These are phyloP conservation scores for Liquidambar formosana DNA, from an alignment of 164 flowering plant species.

Conservation along the genomic window DNA sequence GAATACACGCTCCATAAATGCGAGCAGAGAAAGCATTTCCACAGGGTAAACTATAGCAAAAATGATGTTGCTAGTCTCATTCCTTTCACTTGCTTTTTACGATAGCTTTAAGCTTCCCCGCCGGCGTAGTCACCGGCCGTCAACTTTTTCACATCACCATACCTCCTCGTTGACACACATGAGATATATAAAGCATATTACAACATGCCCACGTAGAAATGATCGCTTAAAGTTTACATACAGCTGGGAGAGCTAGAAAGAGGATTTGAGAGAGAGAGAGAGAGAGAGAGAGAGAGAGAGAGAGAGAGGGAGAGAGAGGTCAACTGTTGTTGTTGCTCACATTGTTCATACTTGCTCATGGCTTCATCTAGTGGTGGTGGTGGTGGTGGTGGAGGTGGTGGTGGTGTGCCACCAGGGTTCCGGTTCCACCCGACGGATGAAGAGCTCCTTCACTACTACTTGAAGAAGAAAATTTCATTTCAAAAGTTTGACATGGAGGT, in stretches of 20 bases:
- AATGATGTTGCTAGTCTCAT: background rate
- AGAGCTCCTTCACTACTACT: conserved; percentile 87
- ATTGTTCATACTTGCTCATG: no score
- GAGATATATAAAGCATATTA: background rate
- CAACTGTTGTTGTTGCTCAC: no score
- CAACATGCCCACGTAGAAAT: conserved; percentile 10
- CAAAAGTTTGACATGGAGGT: conserved; percentile 94
- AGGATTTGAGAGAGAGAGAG: no score
- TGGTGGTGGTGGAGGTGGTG: no score
- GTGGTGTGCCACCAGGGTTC: conserved; percentile 94
- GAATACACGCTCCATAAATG: conserved; percentile 6
- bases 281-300: background rate
- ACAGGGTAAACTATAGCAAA: conserved; percentile 1
- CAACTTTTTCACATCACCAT: conserved; percentile 48
- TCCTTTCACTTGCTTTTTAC: conserved; percentile 53
- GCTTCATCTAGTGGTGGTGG: no score
- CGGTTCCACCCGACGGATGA: conserved; percentile 96
- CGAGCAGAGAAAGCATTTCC: background rate
- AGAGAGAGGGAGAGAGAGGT: background rate
- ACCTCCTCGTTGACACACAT: conserved; percentile 12
- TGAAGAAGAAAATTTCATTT: conserved; percentile 84
- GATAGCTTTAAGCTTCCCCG: conserved; percentile 62
- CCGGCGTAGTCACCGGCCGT: conserved; percentile 85
- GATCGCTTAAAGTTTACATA: conserved; percentile 6
- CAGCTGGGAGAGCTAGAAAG: no score